Conservation (phyloP, 495 filamentous ascomycete genomes). For the Lasiosphaeriaceae sp. region DNA sequence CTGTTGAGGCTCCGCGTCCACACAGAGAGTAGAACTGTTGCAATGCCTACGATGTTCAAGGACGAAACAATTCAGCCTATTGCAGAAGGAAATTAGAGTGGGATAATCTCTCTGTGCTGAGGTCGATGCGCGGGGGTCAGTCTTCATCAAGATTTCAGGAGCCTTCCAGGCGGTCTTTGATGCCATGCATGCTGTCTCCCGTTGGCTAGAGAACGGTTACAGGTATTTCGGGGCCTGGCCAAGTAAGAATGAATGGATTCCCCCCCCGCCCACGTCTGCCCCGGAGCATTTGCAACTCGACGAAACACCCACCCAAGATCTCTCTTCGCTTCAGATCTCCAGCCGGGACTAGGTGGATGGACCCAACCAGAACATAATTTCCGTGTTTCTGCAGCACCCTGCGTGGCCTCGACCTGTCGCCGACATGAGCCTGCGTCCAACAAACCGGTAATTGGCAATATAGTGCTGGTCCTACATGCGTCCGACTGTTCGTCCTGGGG, state of each 20-base stretch:
- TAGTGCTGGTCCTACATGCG: neutral
- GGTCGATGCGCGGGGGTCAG: neutral
- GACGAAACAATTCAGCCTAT: conserved; percentile 14
- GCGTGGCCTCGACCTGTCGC: too few relatives aligned
- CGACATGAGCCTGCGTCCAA: too few relatives aligned
- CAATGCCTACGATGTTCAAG: neutral
- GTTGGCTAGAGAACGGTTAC: neutral
- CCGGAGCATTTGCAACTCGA: too few relatives aligned
- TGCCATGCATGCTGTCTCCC: neutral
- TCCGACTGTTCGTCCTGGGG: neutral
- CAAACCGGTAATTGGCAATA: too few relatives aligned
- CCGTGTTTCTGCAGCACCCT: too few relatives aligned
- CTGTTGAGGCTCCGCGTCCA: conserved; percentile 11
- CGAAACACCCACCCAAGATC: too few relatives aligned
- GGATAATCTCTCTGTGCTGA: neutral
- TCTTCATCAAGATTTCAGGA: neutral
- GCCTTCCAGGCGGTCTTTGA: neutral
- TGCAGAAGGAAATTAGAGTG: conserved; percentile 12
- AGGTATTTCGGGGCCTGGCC: conserved; percentile 2
- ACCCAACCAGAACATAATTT: too few relatives aligned
- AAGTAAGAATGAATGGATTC: neutral
- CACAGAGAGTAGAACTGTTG: neutral
- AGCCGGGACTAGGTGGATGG: too few relatives aligned
- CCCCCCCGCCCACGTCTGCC: too few relatives aligned
- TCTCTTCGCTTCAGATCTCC: too few relatives aligned